Evolutionary conservation across 495 filamentous ascomycete genomes (phyloP), one percentile per base, ranked within the genome.

Genomic region (Talaromyces borbonicus): DNA sequence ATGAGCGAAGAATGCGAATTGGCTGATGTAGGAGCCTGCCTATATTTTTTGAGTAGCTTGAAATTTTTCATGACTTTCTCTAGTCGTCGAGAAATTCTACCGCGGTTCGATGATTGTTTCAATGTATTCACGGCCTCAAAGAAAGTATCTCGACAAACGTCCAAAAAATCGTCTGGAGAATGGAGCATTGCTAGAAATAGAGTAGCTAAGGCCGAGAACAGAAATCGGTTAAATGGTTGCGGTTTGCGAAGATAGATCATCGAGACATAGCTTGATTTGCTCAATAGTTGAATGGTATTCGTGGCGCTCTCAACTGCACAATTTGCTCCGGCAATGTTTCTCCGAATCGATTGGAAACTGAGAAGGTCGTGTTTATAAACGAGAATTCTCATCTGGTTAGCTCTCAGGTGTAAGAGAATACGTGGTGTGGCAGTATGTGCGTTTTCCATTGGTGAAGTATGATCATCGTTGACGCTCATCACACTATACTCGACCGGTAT

Each of bases 151-250:
- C 84, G 72, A 53, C 84, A 86, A 18, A 70, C 55, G 7, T 73
- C 66, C 47, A 77, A 82, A 58, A 90, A 93, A 32, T 78, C 73
- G 2, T 79, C 66, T 0, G 87, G 85, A 0, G 85, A 84, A 57
- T 93, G 86, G 5, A 80, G 73, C 0, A 85, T 83, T 0, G 85
- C 85, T 0, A 93, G 73, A 53, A 90, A 88, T 1, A 93, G 62
- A 0, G 87, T 85, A 0, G 85, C 81, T 9, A 93, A 71, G 0
- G 85, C 80, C 1, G 83, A 84, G 8, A 86, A 76, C 20, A 93
- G 67, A 52, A 93, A 93, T 56, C 89, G 87, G 56, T 93, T 85
- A 66, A 89, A 90, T 50, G 82, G 81, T 16, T 87, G 78, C 51
- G 89, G 85, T 16, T 83, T 77, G 26, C 76, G 75, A 15, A 79